Evolutionary conservation across 1,139 yeast species (phyloP), one percentile per base, ranked within the genome.

Genomic region (Torulaspora pretoriensis): DNA sequence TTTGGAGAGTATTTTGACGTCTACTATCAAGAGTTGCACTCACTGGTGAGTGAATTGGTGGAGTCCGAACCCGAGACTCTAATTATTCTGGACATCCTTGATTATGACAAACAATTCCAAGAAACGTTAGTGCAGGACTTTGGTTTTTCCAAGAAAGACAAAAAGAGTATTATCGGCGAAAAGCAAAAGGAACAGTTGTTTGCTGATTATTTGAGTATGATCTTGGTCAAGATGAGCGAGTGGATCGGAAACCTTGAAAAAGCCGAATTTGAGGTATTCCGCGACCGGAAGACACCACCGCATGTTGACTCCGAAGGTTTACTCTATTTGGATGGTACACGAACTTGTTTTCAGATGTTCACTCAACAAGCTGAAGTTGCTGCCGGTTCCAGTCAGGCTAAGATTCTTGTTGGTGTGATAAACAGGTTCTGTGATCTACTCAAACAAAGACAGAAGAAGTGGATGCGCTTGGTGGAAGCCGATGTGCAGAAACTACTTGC

Each of bases 291-390:
- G 4, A 71, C 73, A 2, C 87, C 94, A 4, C 96, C 96, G 1
- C 92, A 83, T 47, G 67, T 73, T 10, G 88, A 84, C 54, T 77
- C 81, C 17, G 78, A 83, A 33, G 74, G 80, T n/a, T 66, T 71
- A 38, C 68, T 79, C 32, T 86, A 82, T 28, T 69, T 87, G 46
- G 81, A 80, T 52, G 81, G 83, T 12, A 82, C 87, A 10, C 86
- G 83, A 19, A 83, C 80, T 45, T 87, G 88, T 40, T 81, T 87
- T 62, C 79, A 85, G 41, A 85, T 89, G 81, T 78, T 89, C 49
- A 83, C 84, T 27, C 96, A 88, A 61, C 96, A 89, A 63, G 83
- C 89, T n/a, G 95, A 86, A 54, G 94, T 86, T 8, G 95, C 96
- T 0, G 88, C 92, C 0, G 92, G 84, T 32, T 81, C 95, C 2